Evolutionary conservation across 2,329 filamentous ascomycete genomes (phyloP).

Genomic region (Dactylellina drechsleri): DNA sequence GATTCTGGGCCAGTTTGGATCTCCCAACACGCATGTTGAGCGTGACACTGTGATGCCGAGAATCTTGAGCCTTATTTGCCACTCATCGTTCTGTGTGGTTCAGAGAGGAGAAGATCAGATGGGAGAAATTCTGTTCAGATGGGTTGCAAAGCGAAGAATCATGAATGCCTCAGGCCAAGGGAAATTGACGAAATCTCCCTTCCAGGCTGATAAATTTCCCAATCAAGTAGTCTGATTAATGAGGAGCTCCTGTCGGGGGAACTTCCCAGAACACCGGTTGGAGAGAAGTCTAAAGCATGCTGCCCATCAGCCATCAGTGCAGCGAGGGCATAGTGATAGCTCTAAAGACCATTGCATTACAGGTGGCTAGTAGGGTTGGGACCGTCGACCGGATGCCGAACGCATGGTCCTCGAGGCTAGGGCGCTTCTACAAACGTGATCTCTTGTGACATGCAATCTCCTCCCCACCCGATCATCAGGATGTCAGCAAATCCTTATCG

Average conservation of each 20-base stretch:
- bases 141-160: no score
- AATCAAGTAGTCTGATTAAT: not conserved
- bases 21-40: not conserved
- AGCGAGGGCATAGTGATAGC: not conserved
- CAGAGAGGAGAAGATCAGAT: no score
- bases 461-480: no score
- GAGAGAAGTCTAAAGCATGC: not conserved
- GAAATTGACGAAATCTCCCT: not conserved
- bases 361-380: not conserved
- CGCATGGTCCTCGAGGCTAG: not conserved
- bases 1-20: not conserved
- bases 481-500: constrained; percentile 23
- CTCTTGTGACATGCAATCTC: no score
- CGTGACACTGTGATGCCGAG: no score
- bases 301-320: not conserved
- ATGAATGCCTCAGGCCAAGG: not conserved
- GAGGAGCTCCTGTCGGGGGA: constrained; percentile 3
- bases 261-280: not conserved
- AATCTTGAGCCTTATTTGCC: no score
- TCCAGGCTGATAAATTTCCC: constrained; percentile 9
- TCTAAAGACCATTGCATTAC: not conserved
- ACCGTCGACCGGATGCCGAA: not conserved
- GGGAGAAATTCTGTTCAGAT: no score
- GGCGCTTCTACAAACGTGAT: not conserved
- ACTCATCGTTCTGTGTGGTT: no score